Conservation (phyloP, 2,329 filamentous ascomycete genomes). For the Cytospora mali region DNA sequence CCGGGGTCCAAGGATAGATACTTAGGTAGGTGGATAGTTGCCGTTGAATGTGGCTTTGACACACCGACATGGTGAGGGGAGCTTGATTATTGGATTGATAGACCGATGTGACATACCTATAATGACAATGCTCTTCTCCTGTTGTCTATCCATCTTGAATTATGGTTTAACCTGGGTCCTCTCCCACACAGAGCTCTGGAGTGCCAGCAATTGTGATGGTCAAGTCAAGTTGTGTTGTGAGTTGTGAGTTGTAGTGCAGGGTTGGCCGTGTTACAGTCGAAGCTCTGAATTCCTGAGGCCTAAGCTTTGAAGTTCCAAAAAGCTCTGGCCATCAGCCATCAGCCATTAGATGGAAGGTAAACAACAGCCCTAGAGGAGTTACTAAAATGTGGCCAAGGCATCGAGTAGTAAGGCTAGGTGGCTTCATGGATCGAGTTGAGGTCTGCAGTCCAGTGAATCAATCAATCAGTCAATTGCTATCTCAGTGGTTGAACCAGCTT, state of each 20-base stretch:
- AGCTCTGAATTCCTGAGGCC: too few species aligned
- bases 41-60: background rate
- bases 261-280: too few species aligned
- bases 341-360: too few species aligned
- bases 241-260: background rate
- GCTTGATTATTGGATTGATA: background rate
- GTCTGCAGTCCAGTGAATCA: background rate
- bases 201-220: background rate
- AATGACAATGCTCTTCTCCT: constrained; percentile 51
- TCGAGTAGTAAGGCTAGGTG: background rate
- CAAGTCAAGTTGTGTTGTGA: background rate
- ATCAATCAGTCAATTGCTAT: too few species aligned
- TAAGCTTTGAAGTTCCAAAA: too few species aligned
- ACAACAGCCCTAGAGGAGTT: background rate
- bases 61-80: background rate
- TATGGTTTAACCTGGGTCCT: background rate
- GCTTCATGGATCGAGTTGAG: background rate
- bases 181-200: background rate
- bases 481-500: background rate
- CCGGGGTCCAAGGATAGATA: constrained; percentile 9
- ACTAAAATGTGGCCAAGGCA: too few species aligned
- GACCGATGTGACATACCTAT: constrained; percentile 39
- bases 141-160: constrained; percentile 32
- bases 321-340: background rate
- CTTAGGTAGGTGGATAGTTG: background rate